These are phyloP conservation scores for Gossypium longicalyx DNA, from an alignment of 345 rosid species.

Conservation along the genomic window DNA sequence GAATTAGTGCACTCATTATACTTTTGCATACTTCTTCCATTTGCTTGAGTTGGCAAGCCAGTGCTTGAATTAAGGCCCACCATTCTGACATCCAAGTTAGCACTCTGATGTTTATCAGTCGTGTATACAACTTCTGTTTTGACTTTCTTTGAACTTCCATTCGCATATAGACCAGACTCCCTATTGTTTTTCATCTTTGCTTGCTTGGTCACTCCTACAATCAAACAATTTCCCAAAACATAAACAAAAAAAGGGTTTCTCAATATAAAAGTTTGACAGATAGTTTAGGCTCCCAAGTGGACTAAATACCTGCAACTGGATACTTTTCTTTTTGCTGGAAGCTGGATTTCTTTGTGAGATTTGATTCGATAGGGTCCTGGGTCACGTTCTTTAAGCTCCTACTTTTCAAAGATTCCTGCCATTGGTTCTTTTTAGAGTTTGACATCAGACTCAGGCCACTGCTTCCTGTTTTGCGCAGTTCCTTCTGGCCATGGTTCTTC, in stretches of 20 bases:
- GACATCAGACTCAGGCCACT: conserved; percentile 27
- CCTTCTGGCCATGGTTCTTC: conserved; percentile 29
- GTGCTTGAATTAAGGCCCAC: conserved; percentile 21
- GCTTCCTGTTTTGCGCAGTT: conserved; percentile 21
- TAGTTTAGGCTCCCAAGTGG: conserved; percentile 7
- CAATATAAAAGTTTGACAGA: neutral
- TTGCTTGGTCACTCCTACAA: conserved; percentile 35
- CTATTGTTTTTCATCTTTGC: conserved; percentile 42
- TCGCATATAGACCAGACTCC: conserved; percentile 30
- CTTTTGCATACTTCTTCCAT: conserved; percentile 24
- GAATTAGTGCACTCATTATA: conserved; percentile 19
- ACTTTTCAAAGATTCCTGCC: conserved; percentile 33
- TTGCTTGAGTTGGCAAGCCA: conserved; percentile 22
- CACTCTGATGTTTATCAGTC: conserved; percentile 17
- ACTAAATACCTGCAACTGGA: conserved; percentile 28
- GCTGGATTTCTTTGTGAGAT: conserved; percentile 21
- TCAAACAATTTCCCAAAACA: conserved; percentile 16
- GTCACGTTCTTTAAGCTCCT: conserved; percentile 22
- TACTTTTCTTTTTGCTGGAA: conserved; percentile 17
- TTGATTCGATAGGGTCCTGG: conserved; percentile 24
- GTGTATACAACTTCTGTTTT: conserved; percentile 28
- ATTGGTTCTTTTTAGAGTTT: conserved; percentile 29
- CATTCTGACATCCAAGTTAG: conserved; percentile 19
- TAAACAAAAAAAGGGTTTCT: conserved; percentile 8
- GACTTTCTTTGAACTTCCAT: conserved; percentile 36